Base-by-base conservation (phyloP, 768 basidiomycete genomes). In the Glaciozyma antarctica region DNA sequence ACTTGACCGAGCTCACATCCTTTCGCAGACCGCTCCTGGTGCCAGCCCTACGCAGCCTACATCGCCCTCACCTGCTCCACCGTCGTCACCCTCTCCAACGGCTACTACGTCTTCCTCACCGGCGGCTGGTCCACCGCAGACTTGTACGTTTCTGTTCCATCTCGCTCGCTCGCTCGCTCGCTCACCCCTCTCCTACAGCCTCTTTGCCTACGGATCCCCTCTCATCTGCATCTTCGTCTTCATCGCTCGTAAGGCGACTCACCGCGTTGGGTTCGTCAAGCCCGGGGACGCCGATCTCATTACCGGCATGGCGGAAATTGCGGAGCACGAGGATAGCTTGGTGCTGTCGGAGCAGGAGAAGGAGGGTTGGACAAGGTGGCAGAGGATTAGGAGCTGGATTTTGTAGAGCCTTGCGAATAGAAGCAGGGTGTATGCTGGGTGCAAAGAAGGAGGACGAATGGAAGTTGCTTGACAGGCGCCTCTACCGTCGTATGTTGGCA, bases 21-120 rank as follows among this genome's bases (percentile, higher is more conserved):
- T 6, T 15, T 41, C 38, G 38, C 38, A 41, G 38, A 41, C 38
- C 38, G 38, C 38, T 41, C 38, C 7, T 76, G 76, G 17, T 72
- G 75, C 47, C 78, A 78, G 71, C 77, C 76, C 4, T 77, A 69
- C 61, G 65, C 76, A 19, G 74, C 75, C 1, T 77, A 71, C 71
- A 73, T 77, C 68, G 64, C 73, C 49, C 71, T 74, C 64, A 71
- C 77, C 71, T 75, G 74, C 62, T 55, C 75, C 34, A 68, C 76
- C 63, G 8, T 52, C 51, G 38, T 41, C 38, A 41, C 38, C 7
- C 38, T 41, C 38, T 41, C 38, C 7, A 41, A 41, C 38, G 38
- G 51, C 24, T 52, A 52, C 26, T 52, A 52, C 26, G 51, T 52
- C 24, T 52, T 52, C 51, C 24, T 30, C 26, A 52, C 13, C 26